These are phyloP conservation scores for Penicillium brasilianum DNA, from an alignment of 2,329 filamentous ascomycete genomes.

Conservation along the genomic window DNA sequence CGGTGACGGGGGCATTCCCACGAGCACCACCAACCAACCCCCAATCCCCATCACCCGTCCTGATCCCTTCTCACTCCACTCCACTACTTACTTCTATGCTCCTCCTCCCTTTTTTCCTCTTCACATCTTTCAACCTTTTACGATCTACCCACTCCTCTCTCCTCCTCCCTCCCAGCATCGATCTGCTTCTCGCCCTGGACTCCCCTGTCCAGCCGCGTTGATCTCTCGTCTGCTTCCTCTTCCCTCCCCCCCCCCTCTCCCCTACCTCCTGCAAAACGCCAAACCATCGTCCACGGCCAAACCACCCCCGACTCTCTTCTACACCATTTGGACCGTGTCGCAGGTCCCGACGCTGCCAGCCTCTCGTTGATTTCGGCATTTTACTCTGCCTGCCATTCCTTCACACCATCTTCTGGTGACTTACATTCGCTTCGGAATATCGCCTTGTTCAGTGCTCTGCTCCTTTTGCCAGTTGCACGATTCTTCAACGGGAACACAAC, in stretches of 20 bases:
- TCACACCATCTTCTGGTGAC: slow-evolving; percentile 18
- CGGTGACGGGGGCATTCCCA: slow-evolving; percentile 10
- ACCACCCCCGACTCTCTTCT: slow-evolving; percentile 1
- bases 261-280: background rate
- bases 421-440: slow-evolving; percentile 20
- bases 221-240: slow-evolving; percentile 15
- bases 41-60: background rate
- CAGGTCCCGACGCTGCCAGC: slow-evolving; percentile 42
- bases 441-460: slow-evolving; percentile 13
- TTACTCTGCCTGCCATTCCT: slow-evolving; percentile 33
- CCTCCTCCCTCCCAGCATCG: slow-evolving; percentile 10
- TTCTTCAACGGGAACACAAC: background rate
- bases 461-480: background rate
- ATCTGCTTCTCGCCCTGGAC: slow-evolving; percentile 30
- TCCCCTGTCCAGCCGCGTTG: slow-evolving; percentile 32
- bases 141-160: slow-evolving; percentile 10
- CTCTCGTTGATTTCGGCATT: slow-evolving; percentile 41
- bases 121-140: slow-evolving; percentile 15
- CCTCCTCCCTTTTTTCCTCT: slow-evolving; percentile 13
- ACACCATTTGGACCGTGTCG: slow-evolving; percentile 34
- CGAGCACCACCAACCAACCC: background rate
- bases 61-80: slow-evolving; percentile 6
- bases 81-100: slow-evolving; percentile 18
- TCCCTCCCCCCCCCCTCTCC: background rate
- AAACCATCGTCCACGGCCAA: background rate